Evolutionary conservation across 768 basidiomycete species (phyloP), one percentile per base, ranked within the genome.

Genomic region (Termitomyces sp.): DNA sequence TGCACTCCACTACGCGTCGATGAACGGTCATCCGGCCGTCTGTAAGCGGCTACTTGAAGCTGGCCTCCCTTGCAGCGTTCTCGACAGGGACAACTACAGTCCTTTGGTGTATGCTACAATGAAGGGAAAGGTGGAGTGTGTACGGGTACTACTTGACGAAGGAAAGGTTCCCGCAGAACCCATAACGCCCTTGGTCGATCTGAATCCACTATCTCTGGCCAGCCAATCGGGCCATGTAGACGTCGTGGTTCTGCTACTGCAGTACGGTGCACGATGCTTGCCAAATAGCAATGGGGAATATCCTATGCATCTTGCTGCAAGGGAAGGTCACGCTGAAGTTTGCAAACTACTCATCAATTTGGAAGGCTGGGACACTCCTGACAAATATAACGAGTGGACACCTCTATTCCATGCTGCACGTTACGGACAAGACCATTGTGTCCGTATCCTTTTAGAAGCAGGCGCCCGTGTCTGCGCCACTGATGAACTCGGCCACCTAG

Each of bases 331-430:
- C 60, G 81, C 80, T 8, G 82, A 86, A n/a, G 83, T 97, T 19
- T 96, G 95, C 68, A 78, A 73, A 56, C 70, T 93, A 7, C 81
- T 99, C 35, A 73, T 94, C 4, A 75, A 75, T 31, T 83, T 83
- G 41, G 87, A 84, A 49, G 92, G 86, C 40, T 92, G 86, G 85
- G 93, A 92, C 70, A 78, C 82, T 8, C 85, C 87, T 1, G 97
- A 99, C 78, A 98, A 95, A 71, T 98, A 96, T 70, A 90, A 96
- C 67, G 93, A 97, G 68, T 98, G 96, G 94, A 98, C 95, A 7
- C 97, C 97, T 26, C 78, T 98, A 44, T 94, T 95, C 66, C 95
- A 98, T 70, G 94, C 97, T 3, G 88, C 94, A 5, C 86, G 92
- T 38, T 87, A 93, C 60, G 94, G 95, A 1, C 88, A 86, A 60